phyloP scores from a whole-genome alignment of 1,284 basidiomycete species.

The Apiotrichum sp. region DNA sequence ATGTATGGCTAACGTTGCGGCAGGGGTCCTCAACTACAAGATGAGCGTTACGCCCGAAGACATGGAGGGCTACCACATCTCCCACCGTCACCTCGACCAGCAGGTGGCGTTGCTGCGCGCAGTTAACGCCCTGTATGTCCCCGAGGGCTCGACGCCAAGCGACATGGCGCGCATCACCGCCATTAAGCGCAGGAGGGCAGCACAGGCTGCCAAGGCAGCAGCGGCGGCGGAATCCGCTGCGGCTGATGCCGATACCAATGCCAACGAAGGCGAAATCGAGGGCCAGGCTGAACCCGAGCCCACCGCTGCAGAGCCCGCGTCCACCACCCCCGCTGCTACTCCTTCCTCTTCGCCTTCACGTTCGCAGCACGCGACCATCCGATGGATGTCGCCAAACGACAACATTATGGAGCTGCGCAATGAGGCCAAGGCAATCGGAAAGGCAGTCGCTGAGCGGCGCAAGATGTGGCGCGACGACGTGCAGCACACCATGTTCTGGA shows the following conservation, averaged over 20 bases:
- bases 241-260: too few species aligned
- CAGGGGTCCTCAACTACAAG: slow-evolving; percentile 40
- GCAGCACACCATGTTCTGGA: background rate
- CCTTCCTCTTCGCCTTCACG: too few species aligned
- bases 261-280: too few species aligned
- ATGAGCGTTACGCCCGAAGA: slow-evolving; percentile 20
- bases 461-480: slow-evolving; percentile 13
- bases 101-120: slow-evolving; percentile 18
- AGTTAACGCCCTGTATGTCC: slow-evolving; percentile 34
- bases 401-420: slow-evolving; percentile 23
- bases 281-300: too few species aligned
- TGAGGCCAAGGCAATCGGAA: slow-evolving; percentile 29
- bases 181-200: too few species aligned
- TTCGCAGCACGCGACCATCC: slow-evolving; percentile 1
- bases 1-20: background rate
- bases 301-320: too few species aligned
- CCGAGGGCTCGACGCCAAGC: slow-evolving; percentile 33
- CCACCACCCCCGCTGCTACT: too few species aligned
- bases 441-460: slow-evolving; percentile 26
- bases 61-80: slow-evolving; percentile 11
- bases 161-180: background rate
- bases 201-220: too few species aligned
- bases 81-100: slow-evolving; percentile 11
- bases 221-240: too few species aligned
- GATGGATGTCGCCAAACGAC: slow-evolving; percentile 31